Percentiles rank a stretch among this genome's conserved stretches.
These are phyloP conservation scores for Talaromyces sp. DNA, from an alignment of 2,329 filamentous ascomycete genomes.

Conservation along the genomic window DNA sequence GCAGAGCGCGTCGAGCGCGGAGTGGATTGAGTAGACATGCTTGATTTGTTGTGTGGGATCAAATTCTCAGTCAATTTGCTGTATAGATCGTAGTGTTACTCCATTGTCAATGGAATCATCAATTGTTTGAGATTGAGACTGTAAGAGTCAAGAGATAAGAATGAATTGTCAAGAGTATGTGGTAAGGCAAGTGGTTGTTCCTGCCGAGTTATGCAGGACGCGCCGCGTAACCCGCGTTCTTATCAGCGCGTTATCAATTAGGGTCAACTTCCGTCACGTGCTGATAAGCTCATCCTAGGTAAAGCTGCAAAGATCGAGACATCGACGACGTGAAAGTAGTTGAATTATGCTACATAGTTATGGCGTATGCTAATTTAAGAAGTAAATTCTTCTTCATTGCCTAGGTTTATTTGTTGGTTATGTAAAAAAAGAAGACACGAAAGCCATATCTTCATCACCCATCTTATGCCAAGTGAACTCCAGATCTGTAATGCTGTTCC, in stretches of 20 bases:
- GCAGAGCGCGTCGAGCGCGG: conserved; percentile 17
- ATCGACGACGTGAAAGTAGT: background rate
- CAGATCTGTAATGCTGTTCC: background rate
- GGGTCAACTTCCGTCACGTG: background rate
- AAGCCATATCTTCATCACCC: background rate
- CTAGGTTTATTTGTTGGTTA: background rate
- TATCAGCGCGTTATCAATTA: conserved; percentile 14
- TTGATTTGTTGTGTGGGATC: background rate
- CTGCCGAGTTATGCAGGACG: conserved; percentile 11
- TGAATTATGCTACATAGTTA: background rate
- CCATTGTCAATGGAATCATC: background rate
- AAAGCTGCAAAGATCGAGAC: background rate
- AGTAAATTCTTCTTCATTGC: too few relatives aligned
- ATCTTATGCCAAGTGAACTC: conserved; percentile 1
- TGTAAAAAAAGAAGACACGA: background rate
- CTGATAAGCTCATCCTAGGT: background rate
- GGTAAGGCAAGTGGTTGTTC: background rate
- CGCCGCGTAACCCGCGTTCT: conserved; percentile 15
- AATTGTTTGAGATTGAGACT: background rate
- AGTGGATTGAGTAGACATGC: conserved; percentile 17
- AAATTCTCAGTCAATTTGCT: background rate
- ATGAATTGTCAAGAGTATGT: too few relatives aligned
- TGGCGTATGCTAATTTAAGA: background rate
- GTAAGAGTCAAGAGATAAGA: background rate
- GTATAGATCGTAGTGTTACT: background rate